phyloP scores from a whole-genome alignment of 208 protist species.

The Endotrypanum monterogeii region DNA sequence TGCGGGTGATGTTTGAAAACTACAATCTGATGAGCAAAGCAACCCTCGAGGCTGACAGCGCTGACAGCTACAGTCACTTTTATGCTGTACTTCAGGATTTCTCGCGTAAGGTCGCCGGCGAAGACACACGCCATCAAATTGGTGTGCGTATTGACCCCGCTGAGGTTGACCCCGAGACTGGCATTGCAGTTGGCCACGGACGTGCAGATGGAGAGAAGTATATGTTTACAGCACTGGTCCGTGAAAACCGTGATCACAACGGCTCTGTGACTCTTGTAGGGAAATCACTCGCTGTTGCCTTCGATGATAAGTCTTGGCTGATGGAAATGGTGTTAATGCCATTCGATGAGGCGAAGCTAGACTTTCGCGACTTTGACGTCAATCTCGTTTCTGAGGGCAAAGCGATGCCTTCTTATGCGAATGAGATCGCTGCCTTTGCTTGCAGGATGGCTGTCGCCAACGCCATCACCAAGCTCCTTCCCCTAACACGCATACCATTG shows the following conservation, averaged over 20 bases:
- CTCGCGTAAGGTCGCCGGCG: conserved; percentile 83
- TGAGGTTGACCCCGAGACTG: conserved; percentile 77
- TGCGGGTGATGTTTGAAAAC: conserved; percentile 91
- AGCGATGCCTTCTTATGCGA: conserved; percentile 81
- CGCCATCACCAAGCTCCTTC: conserved; percentile 82
- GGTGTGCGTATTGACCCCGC: conserved; percentile 90
- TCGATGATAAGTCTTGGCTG: conserved; percentile 89
- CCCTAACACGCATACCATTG: conserved; percentile 82
- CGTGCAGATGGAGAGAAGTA: conserved; percentile 88
- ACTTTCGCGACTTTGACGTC: conserved; percentile 88
- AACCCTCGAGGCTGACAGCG: conserved; percentile 67
- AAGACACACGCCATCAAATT: conserved; percentile 89
- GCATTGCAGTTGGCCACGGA: conserved; percentile 81
- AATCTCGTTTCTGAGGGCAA: conserved; percentile 84
- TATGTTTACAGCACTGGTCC: conserved; percentile 77
- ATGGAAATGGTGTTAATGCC: conserved; percentile 92
- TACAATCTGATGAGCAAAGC: conserved; percentile 89
- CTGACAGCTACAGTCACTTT: conserved; percentile 92
- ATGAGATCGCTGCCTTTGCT: conserved; percentile 85
- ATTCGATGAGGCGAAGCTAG: conserved; percentile 87
- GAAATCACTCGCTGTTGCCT: conserved; percentile 69
- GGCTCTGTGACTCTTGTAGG: conserved; percentile 77
- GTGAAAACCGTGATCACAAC: conserved; percentile 79
- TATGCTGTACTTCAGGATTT: conserved; percentile 87
- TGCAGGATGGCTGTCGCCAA: conserved; percentile 86